phyloP scores from a whole-genome alignment of 805 yeast genomes.

The Clavispora phyllophila region DNA sequence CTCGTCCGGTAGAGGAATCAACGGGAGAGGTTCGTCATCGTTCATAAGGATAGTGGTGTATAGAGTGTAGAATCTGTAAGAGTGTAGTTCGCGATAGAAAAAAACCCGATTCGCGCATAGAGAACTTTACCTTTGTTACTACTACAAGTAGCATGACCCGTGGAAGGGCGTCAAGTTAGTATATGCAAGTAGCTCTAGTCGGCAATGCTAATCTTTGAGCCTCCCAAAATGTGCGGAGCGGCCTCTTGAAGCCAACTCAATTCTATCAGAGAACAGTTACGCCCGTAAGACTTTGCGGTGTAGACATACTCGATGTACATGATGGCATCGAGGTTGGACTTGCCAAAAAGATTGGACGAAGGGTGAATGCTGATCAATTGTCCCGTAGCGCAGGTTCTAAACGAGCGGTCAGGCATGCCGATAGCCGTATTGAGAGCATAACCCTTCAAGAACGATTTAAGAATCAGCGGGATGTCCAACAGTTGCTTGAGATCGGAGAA shows the following conservation, averaged over 20 bases:
- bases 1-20: constrained; percentile 6
- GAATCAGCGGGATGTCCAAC: constrained; percentile 50
- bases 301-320: constrained; percentile 94
- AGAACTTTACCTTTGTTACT: too few relatives aligned
- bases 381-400: constrained; percentile 77
- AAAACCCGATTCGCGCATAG: not conserved
- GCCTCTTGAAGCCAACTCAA: constrained; percentile 81
- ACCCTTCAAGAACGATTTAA: constrained; percentile 80
- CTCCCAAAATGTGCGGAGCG: constrained; percentile 60
- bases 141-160: too few relatives aligned
- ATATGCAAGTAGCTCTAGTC: too few relatives aligned
- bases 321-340: constrained; percentile 67
- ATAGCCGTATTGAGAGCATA: constrained; percentile 86
- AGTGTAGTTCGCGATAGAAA: not conserved
- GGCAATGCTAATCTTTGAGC: constrained; percentile 27
- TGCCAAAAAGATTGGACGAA: constrained; percentile 81
- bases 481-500: constrained; percentile 19
- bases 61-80: not conserved
- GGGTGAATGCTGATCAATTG: constrained; percentile 89
- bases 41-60: not conserved
- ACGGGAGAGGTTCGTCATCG: constrained; percentile 13
- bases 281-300: constrained; percentile 88
- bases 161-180: too few relatives aligned
- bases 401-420: constrained; percentile 92
- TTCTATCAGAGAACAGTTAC: constrained; percentile 79